These are phyloP conservation scores for Haematococcus sp. DNA, from an alignment of 139 green algal species.

Conservation along the genomic window DNA sequence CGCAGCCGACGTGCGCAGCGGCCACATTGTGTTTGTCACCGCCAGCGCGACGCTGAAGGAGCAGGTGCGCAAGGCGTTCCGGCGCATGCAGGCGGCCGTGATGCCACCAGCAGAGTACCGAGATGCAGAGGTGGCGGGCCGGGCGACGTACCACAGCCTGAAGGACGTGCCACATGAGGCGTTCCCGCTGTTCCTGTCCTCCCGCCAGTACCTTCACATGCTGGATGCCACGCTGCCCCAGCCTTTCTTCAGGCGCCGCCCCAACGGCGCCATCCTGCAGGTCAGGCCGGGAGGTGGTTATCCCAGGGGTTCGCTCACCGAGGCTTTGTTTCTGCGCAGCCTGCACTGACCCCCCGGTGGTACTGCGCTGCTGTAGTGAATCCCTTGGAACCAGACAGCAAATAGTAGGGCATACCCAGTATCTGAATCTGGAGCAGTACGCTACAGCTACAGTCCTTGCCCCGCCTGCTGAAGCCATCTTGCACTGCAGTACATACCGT, in stretches of 20 bases:
- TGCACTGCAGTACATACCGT: too few relatives aligned
- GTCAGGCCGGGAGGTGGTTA: too few relatives aligned
- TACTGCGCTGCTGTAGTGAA: too few relatives aligned
- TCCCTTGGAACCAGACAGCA: too few relatives aligned
- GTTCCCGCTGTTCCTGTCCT: slow-evolving; percentile 77
- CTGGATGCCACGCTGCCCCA: slow-evolving; percentile 65
- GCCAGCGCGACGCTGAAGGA: slow-evolving; percentile 66
- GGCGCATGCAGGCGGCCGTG: slow-evolving; percentile 54
- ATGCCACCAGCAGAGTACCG: slow-evolving; percentile 28
- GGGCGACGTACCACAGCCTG: slow-evolving; percentile 41
- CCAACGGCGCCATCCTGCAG: slow-evolving; percentile 36
- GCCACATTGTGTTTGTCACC: slow-evolving; percentile 65
- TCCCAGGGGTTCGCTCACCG: too few relatives aligned
- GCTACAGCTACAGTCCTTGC: too few relatives aligned
- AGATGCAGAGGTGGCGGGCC: slow-evolving; percentile 14
- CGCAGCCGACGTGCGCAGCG: background rate
- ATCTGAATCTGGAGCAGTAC: too few relatives aligned
- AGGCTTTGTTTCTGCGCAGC: too few relatives aligned
- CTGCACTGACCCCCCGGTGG: too few relatives aligned
- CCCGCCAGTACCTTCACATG: slow-evolving; percentile 53
- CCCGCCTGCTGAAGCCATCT: too few relatives aligned
- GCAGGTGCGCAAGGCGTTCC: slow-evolving; percentile 61
- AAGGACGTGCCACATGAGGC: slow-evolving; percentile 51
- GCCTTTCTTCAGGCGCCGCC: slow-evolving; percentile 63
- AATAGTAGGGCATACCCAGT: too few relatives aligned